Percentiles rank a stretch among this genome's conserved stretches.
Conservation (phyloP, 2,329 filamentous ascomycete genomes). For the Aspergillus nomiae region DNA sequence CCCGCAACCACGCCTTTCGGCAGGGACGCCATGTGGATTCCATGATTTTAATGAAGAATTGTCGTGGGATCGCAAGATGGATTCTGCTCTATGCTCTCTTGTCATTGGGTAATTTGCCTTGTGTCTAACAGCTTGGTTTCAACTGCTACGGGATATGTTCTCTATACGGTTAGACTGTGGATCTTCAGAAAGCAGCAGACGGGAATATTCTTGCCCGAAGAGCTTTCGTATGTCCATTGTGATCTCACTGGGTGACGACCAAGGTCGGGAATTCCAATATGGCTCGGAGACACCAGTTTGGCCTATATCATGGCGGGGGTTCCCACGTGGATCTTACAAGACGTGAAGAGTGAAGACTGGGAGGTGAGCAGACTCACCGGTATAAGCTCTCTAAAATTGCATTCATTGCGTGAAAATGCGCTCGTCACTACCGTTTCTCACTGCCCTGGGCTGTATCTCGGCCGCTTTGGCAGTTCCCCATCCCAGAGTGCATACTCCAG, state of each 20-base stretch:
- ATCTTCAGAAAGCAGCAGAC: background rate
- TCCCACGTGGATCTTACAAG: background rate
- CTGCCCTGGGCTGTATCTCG: conserved; percentile 1
- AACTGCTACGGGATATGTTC: background rate
- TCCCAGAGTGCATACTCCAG: background rate
- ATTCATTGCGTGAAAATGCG: background rate
- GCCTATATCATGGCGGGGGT: background rate
- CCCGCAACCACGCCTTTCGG: background rate
- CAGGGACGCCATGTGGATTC: background rate
- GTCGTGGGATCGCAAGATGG: background rate
- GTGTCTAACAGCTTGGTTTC: background rate
- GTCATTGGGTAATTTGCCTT: background rate
- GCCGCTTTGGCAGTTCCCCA: conserved; percentile 6
- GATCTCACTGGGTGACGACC: background rate
- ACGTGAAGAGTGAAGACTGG: background rate
- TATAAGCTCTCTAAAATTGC: background rate
- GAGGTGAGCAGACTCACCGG: background rate
- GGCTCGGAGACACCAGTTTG: background rate
- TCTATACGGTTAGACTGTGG: background rate
- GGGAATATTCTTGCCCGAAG: background rate
- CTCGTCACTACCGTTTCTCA: background rate
- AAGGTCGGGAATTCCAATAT: background rate
- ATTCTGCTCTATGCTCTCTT: background rate
- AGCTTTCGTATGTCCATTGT: background rate
- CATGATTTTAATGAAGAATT: background rate